Conservation (phyloP, 2,329 filamentous ascomycete species). For the Ascomycota sp. region DNA sequence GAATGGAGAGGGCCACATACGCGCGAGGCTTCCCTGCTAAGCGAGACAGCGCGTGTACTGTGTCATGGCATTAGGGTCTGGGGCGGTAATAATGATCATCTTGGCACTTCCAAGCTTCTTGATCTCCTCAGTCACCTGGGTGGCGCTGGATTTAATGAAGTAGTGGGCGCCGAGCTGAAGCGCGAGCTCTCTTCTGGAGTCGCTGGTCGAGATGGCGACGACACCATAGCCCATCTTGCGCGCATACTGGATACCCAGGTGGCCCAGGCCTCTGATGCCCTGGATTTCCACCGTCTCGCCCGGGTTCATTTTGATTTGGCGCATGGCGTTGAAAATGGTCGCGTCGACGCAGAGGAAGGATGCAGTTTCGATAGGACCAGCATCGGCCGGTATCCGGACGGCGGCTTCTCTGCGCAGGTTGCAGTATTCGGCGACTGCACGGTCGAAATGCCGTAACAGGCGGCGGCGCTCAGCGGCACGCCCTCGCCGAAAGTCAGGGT, state of each 20-base stretch:
- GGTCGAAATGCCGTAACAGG: too few relatives aligned
- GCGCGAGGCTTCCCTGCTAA: not conserved
- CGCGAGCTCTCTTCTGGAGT: constrained; percentile 32
- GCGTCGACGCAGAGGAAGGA: constrained; percentile 31
- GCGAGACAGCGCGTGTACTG: not conserved
- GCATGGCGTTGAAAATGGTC: constrained; percentile 18
- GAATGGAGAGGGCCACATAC: not conserved
- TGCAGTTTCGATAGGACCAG: constrained; percentile 24
- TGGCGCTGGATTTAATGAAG: constrained; percentile 7
- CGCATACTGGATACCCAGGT: constrained; percentile 15
- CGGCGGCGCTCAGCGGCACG: too few relatives aligned
- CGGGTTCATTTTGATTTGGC: constrained; percentile 8
- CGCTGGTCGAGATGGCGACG: constrained; percentile 39
- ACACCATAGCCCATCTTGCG: constrained; percentile 46
- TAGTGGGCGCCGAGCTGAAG: constrained; percentile 12
- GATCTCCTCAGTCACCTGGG: not conserved
- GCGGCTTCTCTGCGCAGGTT: constrained; percentile 25
- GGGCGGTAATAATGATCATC: not conserved
- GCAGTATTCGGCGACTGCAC: constrained; percentile 22
- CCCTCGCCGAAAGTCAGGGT: too few relatives aligned
- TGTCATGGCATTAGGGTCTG: not conserved
- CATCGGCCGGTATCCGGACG: constrained; percentile 24
- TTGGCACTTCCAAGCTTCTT: not conserved
- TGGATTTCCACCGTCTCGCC: constrained; percentile 24
- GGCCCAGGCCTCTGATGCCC: constrained; percentile 27